Evolutionary conservation across 305 asterid species (phyloP).

Genomic region (Fraxinus albicans): DNA sequence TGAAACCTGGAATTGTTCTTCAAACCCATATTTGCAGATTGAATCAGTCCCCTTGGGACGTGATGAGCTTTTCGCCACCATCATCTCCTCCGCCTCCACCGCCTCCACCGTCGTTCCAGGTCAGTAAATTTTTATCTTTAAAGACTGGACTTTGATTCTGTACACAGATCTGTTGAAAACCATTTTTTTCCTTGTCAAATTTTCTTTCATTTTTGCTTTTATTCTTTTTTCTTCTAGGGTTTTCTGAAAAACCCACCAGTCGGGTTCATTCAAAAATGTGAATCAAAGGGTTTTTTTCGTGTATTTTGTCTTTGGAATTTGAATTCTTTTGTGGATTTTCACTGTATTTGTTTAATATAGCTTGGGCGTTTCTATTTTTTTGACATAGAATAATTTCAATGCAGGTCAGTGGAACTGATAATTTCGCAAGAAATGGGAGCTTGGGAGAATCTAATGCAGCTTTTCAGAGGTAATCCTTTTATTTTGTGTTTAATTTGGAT

Average conservation of each 20-base stretch:
- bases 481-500: slow-evolving; percentile 19
- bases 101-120: slow-evolving; percentile 27
- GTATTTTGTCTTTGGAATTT: background rate
- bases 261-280: slow-evolving; percentile 24
- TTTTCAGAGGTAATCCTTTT: slow-evolving; percentile 27
- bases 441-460: slow-evolving; percentile 29
- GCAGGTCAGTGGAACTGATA: slow-evolving; percentile 36
- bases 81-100: slow-evolving; percentile 31
- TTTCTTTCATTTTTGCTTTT: slow-evolving; percentile 1
- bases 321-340: slow-evolving; percentile 21
- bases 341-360: slow-evolving; percentile 19
- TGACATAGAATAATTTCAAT: background rate
- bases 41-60: slow-evolving; percentile 58
- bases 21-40: slow-evolving; percentile 35
- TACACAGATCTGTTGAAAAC: slow-evolving; percentile 17
- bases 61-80: slow-evolving; percentile 33
- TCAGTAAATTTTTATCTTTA: background rate
- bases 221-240: slow-evolving; percentile 22
- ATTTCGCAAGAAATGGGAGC: slow-evolving; percentile 23
- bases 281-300: slow-evolving; percentile 25
- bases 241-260: slow-evolving; percentile 9
- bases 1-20: slow-evolving; percentile 18
- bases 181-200: background rate
- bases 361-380: slow-evolving; percentile 10
- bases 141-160: background rate